phyloP scores from a whole-genome alignment of 108 stramenopile genomes.

The Skeletonema tropicum region DNA sequence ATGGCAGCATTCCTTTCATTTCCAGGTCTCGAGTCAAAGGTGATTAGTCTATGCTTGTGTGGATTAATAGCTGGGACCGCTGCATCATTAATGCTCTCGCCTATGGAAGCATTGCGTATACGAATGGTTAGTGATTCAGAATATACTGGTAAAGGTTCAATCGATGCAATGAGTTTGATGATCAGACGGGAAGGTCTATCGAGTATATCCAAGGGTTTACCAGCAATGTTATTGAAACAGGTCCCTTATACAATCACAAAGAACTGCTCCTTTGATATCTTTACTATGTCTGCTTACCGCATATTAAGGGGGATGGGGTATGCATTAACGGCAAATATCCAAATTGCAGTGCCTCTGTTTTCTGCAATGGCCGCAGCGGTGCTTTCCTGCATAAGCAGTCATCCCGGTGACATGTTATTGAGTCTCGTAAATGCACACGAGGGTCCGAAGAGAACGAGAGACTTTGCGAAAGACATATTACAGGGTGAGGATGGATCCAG shows the following conservation, averaged over 20 bases:
- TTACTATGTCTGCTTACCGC: slow-evolving; percentile 56
- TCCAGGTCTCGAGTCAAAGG: slow-evolving; percentile 48
- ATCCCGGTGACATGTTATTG: slow-evolving; percentile 92
- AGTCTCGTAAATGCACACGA: slow-evolving; percentile 77
- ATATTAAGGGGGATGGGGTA: slow-evolving; percentile 29
- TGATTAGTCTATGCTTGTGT: slow-evolving; percentile 56
- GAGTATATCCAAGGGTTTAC: slow-evolving; percentile 60
- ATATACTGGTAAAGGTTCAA: slow-evolving; percentile 58
- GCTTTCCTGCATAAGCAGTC: slow-evolving; percentile 80
- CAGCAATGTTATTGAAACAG: slow-evolving; percentile 71
- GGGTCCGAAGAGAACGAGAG: slow-evolving; percentile 49
- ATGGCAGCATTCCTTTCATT: slow-evolving; percentile 38
- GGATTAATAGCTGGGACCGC: slow-evolving; percentile 72
- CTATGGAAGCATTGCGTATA: slow-evolving; percentile 89
- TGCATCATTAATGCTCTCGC: slow-evolving; percentile 83
- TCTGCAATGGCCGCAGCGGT: slow-evolving; percentile 71
- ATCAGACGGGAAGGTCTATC: slow-evolving; percentile 63
- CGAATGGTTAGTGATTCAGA: slow-evolving; percentile 83
- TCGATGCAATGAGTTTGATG: slow-evolving; percentile 57
- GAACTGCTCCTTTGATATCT: slow-evolving; percentile 59
- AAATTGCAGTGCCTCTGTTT: slow-evolving; percentile 69
- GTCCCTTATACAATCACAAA: slow-evolving; percentile 77
- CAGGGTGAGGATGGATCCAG: slow-evolving; percentile 46
- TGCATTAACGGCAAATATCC: slow-evolving; percentile 39
- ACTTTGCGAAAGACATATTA: slow-evolving; percentile 61